Conservation (phyloP, 2,329 filamentous ascomycete genomes). For the Albifimbria verrucaria region DNA sequence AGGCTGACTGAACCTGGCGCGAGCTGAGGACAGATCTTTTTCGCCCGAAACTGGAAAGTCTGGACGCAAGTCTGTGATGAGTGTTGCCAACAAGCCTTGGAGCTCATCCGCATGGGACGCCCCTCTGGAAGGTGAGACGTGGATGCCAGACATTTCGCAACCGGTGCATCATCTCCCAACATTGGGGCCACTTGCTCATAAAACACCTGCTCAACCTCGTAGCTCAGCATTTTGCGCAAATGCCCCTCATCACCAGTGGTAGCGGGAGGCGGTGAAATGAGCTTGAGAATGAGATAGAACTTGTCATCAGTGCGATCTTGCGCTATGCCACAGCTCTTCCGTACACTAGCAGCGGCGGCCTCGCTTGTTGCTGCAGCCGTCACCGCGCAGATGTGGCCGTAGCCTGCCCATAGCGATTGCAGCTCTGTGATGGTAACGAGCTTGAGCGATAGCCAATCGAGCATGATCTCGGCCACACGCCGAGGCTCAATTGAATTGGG, state of each 20-base stretch:
- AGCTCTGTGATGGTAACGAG: constrained; percentile 34
- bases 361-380: constrained; percentile 33
- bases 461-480: constrained; percentile 35
- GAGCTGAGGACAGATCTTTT: constrained; percentile 44
- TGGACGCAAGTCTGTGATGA: constrained; percentile 54
- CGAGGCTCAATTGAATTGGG: constrained; percentile 16
- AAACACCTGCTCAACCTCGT: constrained; percentile 65
- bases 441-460: constrained; percentile 36
- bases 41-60: constrained; percentile 55
- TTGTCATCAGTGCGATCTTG: constrained; percentile 13
- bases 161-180: constrained; percentile 39
- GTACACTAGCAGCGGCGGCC: constrained; percentile 10
- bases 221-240: constrained; percentile 62
- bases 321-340: constrained; percentile 6
- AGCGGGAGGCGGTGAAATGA: constrained; percentile 50
- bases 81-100: constrained; percentile 44
- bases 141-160: constrained; percentile 49
- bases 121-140: constrained; percentile 26
- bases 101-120: constrained; percentile 24
- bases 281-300: constrained; percentile 52
- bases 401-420: constrained; percentile 49
- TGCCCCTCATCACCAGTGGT: constrained; percentile 53
- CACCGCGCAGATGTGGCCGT: constrained; percentile 54
- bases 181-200: constrained; percentile 53
- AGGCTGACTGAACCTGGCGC: constrained; percentile 47